Evolutionary conservation across 805 yeast genomes (phyloP), one percentile per base, ranked within the genome.

Genomic region (Yarrowia sp.): DNA sequence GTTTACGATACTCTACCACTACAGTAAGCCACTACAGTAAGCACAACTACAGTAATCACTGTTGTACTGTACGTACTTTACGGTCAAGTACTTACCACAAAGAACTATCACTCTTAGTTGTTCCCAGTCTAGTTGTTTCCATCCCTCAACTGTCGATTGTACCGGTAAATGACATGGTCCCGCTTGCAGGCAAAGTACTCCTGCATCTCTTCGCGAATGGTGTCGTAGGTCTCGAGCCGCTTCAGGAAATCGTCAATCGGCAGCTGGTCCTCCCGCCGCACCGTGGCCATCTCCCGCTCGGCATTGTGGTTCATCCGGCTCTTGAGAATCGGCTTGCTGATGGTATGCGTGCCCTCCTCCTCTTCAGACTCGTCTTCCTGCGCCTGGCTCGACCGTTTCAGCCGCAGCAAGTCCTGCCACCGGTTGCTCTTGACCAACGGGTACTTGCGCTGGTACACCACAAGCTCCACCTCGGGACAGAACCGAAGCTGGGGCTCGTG

Each of bases 311-410:
- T 62, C 19, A 11, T 32, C 24, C 66, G n/a, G 49, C 52, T 58
- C 38, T 51, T 65, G 49, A 64, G 66, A 63, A 65, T 64, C 11
- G 67, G 51, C 19, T 64, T 65, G 51, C 51, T 32, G 10, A 17
- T 10, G 2, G 51, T 17, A 7, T 16, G 8, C 1, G 40, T 24
- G n/a, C 33, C 21, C 21, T 43, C 32, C n/a, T 41, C 51, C 11
- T 30, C 28, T n/a, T n/a, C n/a, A n/a, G n/a, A n/a, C 1, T 56
- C 49, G 1, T 4, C 32, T 21, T 41, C 51, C 10, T 17, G 14
- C n/a, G 14, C 38, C 4, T 9, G 35, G n/a, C 16, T 5, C 8
- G 58, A n/a, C 21, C 54, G 54, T 21, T 51, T 51, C 30, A 54
- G 48, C 9, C 62, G 35, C 26, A 54, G 17, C 40, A 38, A 11